Conservation (phyloP, 140 eudicot genomes). For the Anethum foeniculum region DNA sequence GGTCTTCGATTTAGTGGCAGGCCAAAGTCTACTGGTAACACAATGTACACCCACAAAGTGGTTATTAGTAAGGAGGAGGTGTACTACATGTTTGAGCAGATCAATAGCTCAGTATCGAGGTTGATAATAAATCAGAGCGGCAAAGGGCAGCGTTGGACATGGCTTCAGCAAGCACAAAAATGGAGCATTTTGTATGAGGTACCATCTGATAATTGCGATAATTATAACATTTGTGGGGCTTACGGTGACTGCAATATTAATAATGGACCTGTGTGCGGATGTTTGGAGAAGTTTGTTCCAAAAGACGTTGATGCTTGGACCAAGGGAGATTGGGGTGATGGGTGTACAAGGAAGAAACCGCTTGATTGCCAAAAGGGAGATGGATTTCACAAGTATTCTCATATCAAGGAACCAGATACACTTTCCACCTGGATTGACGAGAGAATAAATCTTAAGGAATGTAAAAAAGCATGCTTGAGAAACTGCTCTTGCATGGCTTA, state of each 20-base stretch:
- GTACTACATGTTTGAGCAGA: slow-evolving; percentile 9
- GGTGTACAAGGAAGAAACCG: slow-evolving; percentile 25
- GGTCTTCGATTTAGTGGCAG: slow-evolving; percentile 17
- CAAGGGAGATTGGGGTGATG: slow-evolving; percentile 22
- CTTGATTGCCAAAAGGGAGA: slow-evolving; percentile 30
- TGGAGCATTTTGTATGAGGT: slow-evolving; percentile 13
- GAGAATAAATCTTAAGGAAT: slow-evolving; percentile 23
- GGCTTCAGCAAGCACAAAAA: slow-evolving; percentile 11
- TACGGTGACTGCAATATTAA: slow-evolving; percentile 25
- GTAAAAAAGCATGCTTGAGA: slow-evolving; percentile 21
- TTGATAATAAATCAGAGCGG: slow-evolving; percentile 18
- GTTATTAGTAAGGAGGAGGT: slow-evolving; percentile 18
- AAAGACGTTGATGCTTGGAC: slow-evolving; percentile 16
- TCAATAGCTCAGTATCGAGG: slow-evolving; percentile 12
- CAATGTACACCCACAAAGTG: background rate
- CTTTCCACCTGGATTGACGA: slow-evolving; percentile 18
- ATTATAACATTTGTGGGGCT: slow-evolving; percentile 21
- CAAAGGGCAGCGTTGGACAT: slow-evolving; percentile 8
- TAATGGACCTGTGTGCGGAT: slow-evolving; percentile 16
- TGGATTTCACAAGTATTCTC: slow-evolving; percentile 26
- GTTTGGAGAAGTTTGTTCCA: slow-evolving; percentile 33
- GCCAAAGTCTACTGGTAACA: background rate
- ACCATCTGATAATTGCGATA: slow-evolving; percentile 23
- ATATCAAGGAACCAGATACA: slow-evolving; percentile 37
- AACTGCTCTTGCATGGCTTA: slow-evolving; percentile 45